Percentiles rank a stretch among this genome's conserved stretches.
phyloP scores from a whole-genome alignment of 306 rosid genomes.

The Hippophae rhamnoides region DNA sequence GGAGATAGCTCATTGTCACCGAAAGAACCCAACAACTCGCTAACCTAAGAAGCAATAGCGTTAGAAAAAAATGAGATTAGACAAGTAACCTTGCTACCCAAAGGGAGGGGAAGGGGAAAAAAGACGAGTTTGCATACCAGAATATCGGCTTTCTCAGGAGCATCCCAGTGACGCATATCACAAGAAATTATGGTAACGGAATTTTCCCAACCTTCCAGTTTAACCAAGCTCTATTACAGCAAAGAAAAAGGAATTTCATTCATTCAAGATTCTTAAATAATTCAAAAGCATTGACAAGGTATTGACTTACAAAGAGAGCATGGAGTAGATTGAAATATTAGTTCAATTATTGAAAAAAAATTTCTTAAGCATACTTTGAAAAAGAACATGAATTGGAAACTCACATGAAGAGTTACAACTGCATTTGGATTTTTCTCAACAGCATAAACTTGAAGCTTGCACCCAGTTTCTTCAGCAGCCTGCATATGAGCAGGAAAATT shows the following conservation, averaged over 20 bases:
- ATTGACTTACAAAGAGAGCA: not conserved
- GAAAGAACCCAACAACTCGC: slow-evolving; percentile 93
- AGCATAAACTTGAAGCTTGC: slow-evolving; percentile 72
- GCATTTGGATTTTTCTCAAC: slow-evolving; percentile 99
- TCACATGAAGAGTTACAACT: slow-evolving; percentile 85
- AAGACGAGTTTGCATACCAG: slow-evolving; percentile 40
- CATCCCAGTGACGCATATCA: slow-evolving; percentile 90
- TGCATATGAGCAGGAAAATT: slow-evolving; percentile 23
- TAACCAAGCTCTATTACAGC: slow-evolving; percentile 66
- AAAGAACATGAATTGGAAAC: slow-evolving; percentile 5
- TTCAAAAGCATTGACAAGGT: not conserved
- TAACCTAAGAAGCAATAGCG: slow-evolving; percentile 43
- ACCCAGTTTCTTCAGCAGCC: slow-evolving; percentile 96
- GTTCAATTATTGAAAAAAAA: not conserved
- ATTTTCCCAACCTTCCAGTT: slow-evolving; percentile 85
- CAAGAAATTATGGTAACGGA: slow-evolving; percentile 64
- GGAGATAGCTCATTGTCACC: slow-evolving; percentile 97
- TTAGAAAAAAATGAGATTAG: slow-evolving; percentile 2
- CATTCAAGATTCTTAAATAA: not conserved
- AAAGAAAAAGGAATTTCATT: slow-evolving; percentile 4
- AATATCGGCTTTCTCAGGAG: slow-evolving; percentile 90
- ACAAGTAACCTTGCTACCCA: not conserved
- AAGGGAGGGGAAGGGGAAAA: not conserved
- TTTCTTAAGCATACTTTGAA: not conserved
- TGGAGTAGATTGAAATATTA: too few relatives aligned